These are phyloP conservation scores for Wickerhamomyces bovis DNA, from an alignment of 805 yeast genomes.

Conservation along the genomic window DNA sequence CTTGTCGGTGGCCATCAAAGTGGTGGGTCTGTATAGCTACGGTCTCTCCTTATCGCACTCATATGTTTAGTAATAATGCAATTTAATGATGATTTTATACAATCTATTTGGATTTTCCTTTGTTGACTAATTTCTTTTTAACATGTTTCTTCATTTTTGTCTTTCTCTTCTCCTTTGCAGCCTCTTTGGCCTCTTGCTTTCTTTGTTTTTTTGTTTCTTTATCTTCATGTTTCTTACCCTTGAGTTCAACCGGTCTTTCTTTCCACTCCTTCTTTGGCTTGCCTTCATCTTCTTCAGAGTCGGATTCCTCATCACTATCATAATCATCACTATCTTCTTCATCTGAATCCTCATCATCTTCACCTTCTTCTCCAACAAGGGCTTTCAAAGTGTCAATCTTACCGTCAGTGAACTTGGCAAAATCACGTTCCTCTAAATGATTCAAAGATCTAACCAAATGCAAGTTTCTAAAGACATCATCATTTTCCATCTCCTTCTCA, in stretches of 20 bases:
- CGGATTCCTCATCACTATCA: constrained; percentile 29
- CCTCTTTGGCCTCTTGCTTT: constrained; percentile 70
- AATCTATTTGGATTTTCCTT: constrained; percentile 36
- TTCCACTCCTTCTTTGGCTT: constrained; percentile 40
- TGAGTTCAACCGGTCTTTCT: constrained; percentile 34
- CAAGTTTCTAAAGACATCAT: constrained; percentile 79
- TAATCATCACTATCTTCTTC: constrained; percentile 23
- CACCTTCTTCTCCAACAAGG: constrained; percentile 37
- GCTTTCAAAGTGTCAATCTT: constrained; percentile 72
- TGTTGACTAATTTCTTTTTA: constrained; percentile 69
- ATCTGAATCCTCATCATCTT: constrained; percentile 21
- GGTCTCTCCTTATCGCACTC: not conserved
- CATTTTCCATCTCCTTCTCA: constrained; percentile 57
- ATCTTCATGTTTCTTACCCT: constrained; percentile 76
- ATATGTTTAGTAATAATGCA: not conserved
- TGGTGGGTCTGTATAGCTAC: constrained; percentile 40
- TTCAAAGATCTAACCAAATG: constrained; percentile 75
- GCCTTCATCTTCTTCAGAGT: constrained; percentile 30
- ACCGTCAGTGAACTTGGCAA: constrained; percentile 71
- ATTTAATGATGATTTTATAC: constrained; percentile 1
- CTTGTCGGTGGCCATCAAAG: constrained; percentile 40
- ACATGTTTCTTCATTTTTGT: constrained; percentile 78
- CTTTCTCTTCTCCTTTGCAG: constrained; percentile 71
- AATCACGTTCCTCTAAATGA: constrained; percentile 86
- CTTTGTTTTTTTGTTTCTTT: constrained; percentile 72